These are phyloP conservation scores for Microdochium nivale DNA, from an alignment of 2,329 filamentous ascomycete species.

Conservation along the genomic window DNA sequence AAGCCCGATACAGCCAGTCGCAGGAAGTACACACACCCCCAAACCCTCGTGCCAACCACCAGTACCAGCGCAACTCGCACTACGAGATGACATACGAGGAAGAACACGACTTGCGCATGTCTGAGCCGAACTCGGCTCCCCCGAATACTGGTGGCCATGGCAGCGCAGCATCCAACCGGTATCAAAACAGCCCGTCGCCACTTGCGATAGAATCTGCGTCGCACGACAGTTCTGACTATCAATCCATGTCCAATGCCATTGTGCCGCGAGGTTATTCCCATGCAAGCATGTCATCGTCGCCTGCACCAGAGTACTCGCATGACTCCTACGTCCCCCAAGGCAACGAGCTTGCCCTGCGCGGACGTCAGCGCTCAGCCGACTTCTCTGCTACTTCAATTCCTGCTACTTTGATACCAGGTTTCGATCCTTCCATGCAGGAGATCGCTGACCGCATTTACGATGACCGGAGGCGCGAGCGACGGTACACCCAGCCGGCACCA, in stretches of 20 bases:
- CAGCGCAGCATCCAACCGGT: conserved; percentile 21
- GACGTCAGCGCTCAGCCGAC: neutral
- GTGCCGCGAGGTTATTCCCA: conserved; percentile 17
- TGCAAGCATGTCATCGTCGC: conserved; percentile 1
- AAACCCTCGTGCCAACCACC: neutral
- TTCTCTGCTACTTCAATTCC: conserved; percentile 32
- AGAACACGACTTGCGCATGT: conserved; percentile 27
- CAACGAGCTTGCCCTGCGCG: conserved; percentile 2
- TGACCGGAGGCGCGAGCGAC: conserved; percentile 38
- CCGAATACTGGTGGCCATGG: conserved; percentile 30
- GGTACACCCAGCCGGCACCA: conserved; percentile 31
- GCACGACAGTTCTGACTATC: conserved; percentile 11
- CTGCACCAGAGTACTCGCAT: conserved; percentile 1
- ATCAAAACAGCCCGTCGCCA: conserved; percentile 13
- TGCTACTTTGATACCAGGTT: conserved; percentile 50
- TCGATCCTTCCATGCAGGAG: conserved; percentile 48
- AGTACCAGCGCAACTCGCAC: neutral
- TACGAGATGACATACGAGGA: neutral
- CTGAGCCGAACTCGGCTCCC: conserved; percentile 33
- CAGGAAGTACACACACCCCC: conserved; percentile 9
- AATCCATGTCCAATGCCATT: conserved; percentile 20
- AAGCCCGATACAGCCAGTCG: conserved; percentile 13
- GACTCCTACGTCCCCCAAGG: conserved; percentile 12
- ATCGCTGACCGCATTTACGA: conserved; percentile 49
- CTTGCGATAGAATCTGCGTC: conserved; percentile 16